Conservation (phyloP, 768 basidiomycete species). For the Dendrothele bispora region DNA sequence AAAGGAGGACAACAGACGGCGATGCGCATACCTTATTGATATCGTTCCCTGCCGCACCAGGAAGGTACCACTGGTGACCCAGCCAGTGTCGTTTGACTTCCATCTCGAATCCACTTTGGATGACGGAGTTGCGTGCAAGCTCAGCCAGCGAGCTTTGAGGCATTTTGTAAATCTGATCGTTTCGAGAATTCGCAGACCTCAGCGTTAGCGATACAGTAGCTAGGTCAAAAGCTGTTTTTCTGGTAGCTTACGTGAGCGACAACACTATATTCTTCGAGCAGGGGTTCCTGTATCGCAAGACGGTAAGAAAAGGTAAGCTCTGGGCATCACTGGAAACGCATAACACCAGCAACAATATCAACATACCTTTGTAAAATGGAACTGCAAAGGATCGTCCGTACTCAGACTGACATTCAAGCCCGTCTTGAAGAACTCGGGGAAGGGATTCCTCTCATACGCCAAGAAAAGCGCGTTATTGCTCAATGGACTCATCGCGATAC, state of each 20-base stretch:
- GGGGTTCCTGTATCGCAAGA: conserved; percentile 76
- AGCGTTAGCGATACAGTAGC: background rate
- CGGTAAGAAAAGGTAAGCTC: background rate
- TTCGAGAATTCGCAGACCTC: background rate
- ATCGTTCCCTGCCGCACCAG: conserved; percentile 92
- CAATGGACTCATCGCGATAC: conserved; percentile 96
- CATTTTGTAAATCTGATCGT: conserved; percentile 87
- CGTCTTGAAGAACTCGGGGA: conserved; percentile 95
- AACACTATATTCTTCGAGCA: conserved; percentile 96
- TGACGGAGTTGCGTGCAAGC: conserved; percentile 95
- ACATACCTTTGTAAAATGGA: conserved; percentile 94
- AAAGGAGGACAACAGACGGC: background rate
- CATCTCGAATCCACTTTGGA: conserved; percentile 99
- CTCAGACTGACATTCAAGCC: conserved; percentile 96
- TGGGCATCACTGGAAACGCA: background rate
- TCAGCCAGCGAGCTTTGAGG: conserved; percentile 94
- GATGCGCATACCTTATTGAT: conserved; percentile 76
- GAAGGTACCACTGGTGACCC: conserved; percentile 90
- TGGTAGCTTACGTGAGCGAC: conserved; percentile 79
- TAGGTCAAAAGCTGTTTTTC: too few species aligned
- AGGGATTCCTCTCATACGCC: conserved; percentile 94
- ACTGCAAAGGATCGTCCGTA: conserved; percentile 94
- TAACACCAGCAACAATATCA: background rate
- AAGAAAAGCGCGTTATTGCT: conserved; percentile 98
- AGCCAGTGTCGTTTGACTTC: conserved; percentile 95